phyloP scores from a whole-genome alignment of 495 filamentous ascomycete species.

The Xylaria nigripes region DNA sequence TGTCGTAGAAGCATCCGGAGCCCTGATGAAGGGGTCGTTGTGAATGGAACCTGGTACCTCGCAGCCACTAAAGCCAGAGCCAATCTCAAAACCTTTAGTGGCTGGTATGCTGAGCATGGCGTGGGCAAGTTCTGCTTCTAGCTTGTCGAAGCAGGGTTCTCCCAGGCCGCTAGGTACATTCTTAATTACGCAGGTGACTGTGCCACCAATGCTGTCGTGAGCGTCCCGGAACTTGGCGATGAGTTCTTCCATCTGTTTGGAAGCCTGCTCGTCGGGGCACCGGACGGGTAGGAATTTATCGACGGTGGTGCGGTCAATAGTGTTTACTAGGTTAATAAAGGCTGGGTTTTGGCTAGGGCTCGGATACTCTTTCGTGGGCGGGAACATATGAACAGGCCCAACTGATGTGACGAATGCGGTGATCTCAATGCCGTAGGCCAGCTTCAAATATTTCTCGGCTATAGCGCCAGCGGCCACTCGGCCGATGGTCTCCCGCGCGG shows the following conservation, averaged over 20 bases:
- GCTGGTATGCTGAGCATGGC: slow-evolving; percentile 97
- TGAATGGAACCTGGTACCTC: slow-evolving; percentile 83
- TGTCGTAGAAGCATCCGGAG: slow-evolving; percentile 34
- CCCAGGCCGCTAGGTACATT: slow-evolving; percentile 83
- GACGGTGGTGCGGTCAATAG: slow-evolving; percentile 67
- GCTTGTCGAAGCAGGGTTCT: slow-evolving; percentile 93
- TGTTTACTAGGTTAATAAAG: slow-evolving; percentile 68
- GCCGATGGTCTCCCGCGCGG: slow-evolving; percentile 88
- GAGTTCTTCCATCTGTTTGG: slow-evolving; percentile 64
- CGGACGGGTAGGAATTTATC: slow-evolving; percentile 78
- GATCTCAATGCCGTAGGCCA: slow-evolving; percentile 81
- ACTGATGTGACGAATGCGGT: slow-evolving; percentile 85
- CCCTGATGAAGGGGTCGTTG: slow-evolving; percentile 77
- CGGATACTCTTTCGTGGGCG: slow-evolving; percentile 67
- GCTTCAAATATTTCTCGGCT: slow-evolving; percentile 82
- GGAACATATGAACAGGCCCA: slow-evolving; percentile 74
- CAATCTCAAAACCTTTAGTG: slow-evolving; percentile 95
- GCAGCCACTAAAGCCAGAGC: slow-evolving; percentile 85
- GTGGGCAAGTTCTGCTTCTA: slow-evolving; percentile 88
- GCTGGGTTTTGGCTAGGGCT: slow-evolving; percentile 69
- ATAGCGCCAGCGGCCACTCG: slow-evolving; percentile 92
- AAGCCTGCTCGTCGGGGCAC: slow-evolving; percentile 63
- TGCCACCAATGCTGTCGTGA: slow-evolving; percentile 89
- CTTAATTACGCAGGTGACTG: slow-evolving; percentile 91
- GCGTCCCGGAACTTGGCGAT: slow-evolving; percentile 75